Base-by-base conservation (phyloP, 495 filamentous ascomycete species). In the Podospora comata region DNA sequence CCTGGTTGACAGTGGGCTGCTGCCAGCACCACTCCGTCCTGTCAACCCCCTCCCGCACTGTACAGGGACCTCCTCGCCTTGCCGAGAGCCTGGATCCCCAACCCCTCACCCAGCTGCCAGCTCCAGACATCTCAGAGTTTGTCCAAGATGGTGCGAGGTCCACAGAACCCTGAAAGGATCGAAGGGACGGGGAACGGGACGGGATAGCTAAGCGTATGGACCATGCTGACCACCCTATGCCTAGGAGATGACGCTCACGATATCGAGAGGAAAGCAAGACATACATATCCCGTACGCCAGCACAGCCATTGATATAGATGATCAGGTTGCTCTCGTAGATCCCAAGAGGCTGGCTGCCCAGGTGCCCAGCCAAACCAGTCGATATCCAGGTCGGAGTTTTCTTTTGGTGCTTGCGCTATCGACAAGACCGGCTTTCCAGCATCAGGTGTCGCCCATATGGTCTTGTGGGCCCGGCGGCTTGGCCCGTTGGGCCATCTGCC, bases 41-140 rank as follows among this genome's bases (percentile, higher is more conserved):
- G 20, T 56, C 67, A 67, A 64, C 48, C 74, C 75, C 55, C 60
- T 53, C 65, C 71, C 74, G 73, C 76, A 78, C 76, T 78, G 76
- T 78, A 55, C 32, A 39, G 65, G 57, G 70, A 77, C 56, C 30
- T 19, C 34, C 60, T 34, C 26, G 16, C 15, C 60, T 19, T 55
- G 20, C 20, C 65, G 3, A 58, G 19, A 20, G 32, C 18, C 30
- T 44, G 28, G 30, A 15, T 20, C 62, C 57, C 72, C 70, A 76
- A 64, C 74, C 74, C 74, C 74, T 72, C 55, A 26, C 55, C n/a
- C 54, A 39, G 39, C 67, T 60, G 56, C n/a, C 55, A 58, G 55
- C 55, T 20, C 4, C 55, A 20, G 23, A 20, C 55, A 15, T 9
- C 9, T 6, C 9, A 23, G 54, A 3, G 15, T 23, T 57, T 57